Base-by-base conservation (phyloP, 441 rosid species). In the Iberis amara region DNA sequence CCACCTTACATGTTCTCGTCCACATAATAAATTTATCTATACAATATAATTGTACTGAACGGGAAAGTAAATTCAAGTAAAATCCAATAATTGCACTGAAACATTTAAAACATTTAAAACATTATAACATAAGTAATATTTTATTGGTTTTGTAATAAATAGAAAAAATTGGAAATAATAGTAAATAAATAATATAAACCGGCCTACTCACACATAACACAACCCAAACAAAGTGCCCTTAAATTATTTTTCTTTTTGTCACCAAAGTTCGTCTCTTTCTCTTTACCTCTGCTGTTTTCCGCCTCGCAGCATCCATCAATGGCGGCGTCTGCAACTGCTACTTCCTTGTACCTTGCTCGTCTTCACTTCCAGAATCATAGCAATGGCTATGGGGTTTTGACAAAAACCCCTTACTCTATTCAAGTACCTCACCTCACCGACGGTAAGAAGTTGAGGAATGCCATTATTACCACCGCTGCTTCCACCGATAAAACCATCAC, bases 261-360 rank as follows among this genome's bases (percentile, higher is more conserved):
- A 23, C 38, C 38, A 18, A 62, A 44, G 23, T 39, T 37, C 18
- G 18, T 3, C 36, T 13, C 27, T 42, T 21, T 46, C 48, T 43
- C 9, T 21, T 43, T 8, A n/a, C 47, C 33, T 3, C 46, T 27
- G 43, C 57, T 66, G 50, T 60, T 60, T 42, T 66, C 62, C 58
- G 66, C 62, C 62, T 60, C 70, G 11, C 61, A 66, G 47, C 39
- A 0, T 14, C 21, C 55, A 28, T 4, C 59, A 61, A 68, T 68
- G 72, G 67, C 68, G 49, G 59, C 71, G 24, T 44, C 65, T 21
- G 18, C 60, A 23, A 32, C 64, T 5, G 64, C 65, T 2, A 5
- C 49, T 41, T 27, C 58, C 48, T 39, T 38, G 1, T 65, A 39
- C 60, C 1, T 37, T 21, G 8, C 62, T 14, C 41, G 27, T 44